Conservation (phyloP, 192 early-diverging fungal species). For the Coemansia furcata region DNA sequence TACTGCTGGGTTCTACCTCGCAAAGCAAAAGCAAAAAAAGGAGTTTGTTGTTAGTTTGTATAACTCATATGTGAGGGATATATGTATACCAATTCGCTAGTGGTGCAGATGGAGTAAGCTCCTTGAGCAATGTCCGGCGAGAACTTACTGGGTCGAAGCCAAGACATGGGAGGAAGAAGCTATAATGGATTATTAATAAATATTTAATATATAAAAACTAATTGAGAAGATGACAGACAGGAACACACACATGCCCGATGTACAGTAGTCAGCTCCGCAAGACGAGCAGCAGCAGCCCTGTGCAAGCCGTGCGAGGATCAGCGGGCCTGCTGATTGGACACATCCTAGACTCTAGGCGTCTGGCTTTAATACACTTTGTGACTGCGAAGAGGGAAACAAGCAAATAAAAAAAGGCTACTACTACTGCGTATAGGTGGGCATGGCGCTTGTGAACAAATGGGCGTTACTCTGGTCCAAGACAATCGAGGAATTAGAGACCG, state of each 20-base stretch:
- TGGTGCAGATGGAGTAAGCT: background rate
- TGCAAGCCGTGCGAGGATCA: background rate
- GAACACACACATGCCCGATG: background rate
- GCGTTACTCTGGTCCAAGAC: constrained; percentile 29
- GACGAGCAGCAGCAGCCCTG: background rate
- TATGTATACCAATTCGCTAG: background rate
- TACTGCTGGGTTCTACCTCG: constrained; percentile 17
- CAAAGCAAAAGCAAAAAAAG: background rate
- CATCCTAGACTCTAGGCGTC: background rate
- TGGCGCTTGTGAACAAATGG: constrained; percentile 24
- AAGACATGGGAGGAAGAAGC: constrained; percentile 31
- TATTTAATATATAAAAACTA: background rate
- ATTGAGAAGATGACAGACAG: background rate
- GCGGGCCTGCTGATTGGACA: background rate
- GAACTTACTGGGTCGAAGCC: constrained; percentile 51
- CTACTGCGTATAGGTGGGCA: constrained; percentile 2
- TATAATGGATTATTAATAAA: background rate
- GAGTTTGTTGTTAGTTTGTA: background rate
- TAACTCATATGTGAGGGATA: background rate
- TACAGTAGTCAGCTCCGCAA: background rate
- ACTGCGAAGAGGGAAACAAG: background rate
- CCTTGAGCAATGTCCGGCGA: background rate
- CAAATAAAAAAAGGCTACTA: background rate
- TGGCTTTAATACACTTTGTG: background rate
- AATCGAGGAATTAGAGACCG: constrained; percentile 25